phyloP scores from a whole-genome alignment of 257 asterid genomes.

The Nicotiana tomentosiformis region DNA sequence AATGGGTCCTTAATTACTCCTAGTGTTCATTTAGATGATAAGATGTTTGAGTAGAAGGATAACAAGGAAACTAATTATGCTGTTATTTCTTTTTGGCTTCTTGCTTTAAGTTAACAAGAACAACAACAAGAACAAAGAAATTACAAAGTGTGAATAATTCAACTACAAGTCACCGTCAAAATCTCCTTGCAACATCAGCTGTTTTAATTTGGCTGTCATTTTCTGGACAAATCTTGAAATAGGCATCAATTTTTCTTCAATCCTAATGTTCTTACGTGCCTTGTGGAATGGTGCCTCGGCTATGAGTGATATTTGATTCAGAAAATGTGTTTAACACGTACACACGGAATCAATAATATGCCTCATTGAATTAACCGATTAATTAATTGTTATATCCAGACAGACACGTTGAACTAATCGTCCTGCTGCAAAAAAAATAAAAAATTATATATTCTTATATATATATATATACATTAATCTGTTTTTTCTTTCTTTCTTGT shows the following conservation, averaged over 20 bases:
- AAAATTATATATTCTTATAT: background rate
- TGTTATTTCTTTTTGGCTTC: background rate
- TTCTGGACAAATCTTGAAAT: background rate
- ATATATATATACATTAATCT: background rate
- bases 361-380: background rate
- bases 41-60: background rate
- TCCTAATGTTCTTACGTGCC: background rate
- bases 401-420: background rate
- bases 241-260: background rate
- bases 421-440: background rate
- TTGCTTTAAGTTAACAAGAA: background rate
- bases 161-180: background rate
- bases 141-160: background rate
- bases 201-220: background rate
- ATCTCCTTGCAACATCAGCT: background rate
- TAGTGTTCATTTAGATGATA: background rate
- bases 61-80: background rate
- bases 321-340: background rate
- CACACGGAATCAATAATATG: background rate
- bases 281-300: background rate
- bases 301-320: background rate
- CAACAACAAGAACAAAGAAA: no score
- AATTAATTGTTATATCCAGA: background rate
- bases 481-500: no score
- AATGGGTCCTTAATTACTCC: background rate